Conservation (phyloP, 1,284 basidiomycete genomes). For the Sanghuangporus baumii region DNA sequence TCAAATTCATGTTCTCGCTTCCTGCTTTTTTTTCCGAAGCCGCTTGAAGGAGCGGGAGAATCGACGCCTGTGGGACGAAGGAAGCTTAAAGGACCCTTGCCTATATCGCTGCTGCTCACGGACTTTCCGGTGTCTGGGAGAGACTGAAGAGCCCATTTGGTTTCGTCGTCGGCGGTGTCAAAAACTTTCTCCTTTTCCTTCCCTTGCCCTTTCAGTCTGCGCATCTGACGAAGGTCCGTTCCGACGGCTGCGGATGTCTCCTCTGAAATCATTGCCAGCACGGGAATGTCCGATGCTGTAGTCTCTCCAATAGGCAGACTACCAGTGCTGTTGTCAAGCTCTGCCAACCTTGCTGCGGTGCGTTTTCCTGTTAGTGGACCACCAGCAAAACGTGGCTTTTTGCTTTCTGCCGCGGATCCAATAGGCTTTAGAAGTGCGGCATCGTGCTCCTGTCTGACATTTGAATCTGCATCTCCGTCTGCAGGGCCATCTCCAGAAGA, state of each 20-base stretch:
- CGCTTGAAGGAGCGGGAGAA: slow-evolving; percentile 1
- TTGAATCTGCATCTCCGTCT: neutral
- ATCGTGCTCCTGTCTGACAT: neutral
- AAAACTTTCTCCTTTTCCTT: neutral
- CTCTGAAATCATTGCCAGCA: slow-evolving; percentile 13
- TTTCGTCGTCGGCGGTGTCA: neutral
- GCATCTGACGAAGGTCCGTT: slow-evolving; percentile 10
- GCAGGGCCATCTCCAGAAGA: neutral
- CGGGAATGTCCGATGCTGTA: slow-evolving; percentile 1
- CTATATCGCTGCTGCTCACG: neutral
- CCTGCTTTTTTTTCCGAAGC: neutral
- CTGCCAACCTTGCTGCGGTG: neutral
- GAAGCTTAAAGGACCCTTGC: slow-evolving; percentile 10
- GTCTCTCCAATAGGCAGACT: neutral
- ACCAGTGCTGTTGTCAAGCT: neutral
- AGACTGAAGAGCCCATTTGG: neutral
- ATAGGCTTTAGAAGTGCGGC: neutral
- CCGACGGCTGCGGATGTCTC: slow-evolving; percentile 11
- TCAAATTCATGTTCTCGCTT: slow-evolving; percentile 3
- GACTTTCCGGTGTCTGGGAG: neutral
- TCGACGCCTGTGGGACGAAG: slow-evolving; percentile 16
- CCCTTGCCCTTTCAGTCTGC: slow-evolving; percentile 1
- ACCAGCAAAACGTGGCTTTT: neutral
- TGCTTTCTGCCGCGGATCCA: neutral
- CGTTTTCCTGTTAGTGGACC: neutral